Evolutionary conservation across 805 yeast genomes (phyloP), one percentile per base, ranked within the genome.

Genomic region (Candida methanosorbosa): DNA sequence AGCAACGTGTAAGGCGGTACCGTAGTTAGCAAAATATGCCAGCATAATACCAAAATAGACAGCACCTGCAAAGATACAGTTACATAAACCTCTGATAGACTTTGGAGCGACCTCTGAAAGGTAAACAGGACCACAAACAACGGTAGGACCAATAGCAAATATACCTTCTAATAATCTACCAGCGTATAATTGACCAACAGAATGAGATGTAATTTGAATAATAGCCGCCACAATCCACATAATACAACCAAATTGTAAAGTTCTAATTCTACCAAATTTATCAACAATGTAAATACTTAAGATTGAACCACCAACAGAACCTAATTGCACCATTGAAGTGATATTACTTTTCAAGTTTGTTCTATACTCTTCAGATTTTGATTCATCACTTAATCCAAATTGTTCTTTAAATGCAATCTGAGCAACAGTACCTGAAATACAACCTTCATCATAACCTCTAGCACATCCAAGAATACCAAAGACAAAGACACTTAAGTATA

Each of bases 391-490:
- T 18, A 75, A 56, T 0, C 75, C 75, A 45, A 72, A 71, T 32
- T 52, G 50, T 6, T 46, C 34, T 22, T 45, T 52, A 47, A 75
- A 75, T 0, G 71, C 57, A 4, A 41, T 38, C 43, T 67, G 75
- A 9, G 68, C 59, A 16, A 67, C 54, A 6, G 64, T 53, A 11
- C 74, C 75, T 8, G 73, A 54, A 23, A 68, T 60, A 39, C 54
- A 54, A 23, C 80, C 80, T 49, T 75, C 80, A 48, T 75, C 80
- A 30, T 60, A 64, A 12, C 80, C 81, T 51, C 81, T 54, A 5
- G 75, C 74, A 23, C 69, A 60, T 6, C 81, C 81, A 29, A 72
- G 50, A 14, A 73, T 49, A 31, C 80, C 81, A 52, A 73, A 75
- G 3, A 70, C 60, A 11, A 21, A 21, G 11, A 21, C 23, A 21